A percentile compares a stretch with the other conserved stretches of the same genome.
phyloP scores from a whole-genome alignment of 2,329 filamentous ascomycete species.

The Proliferodiscus dingleyae region DNA sequence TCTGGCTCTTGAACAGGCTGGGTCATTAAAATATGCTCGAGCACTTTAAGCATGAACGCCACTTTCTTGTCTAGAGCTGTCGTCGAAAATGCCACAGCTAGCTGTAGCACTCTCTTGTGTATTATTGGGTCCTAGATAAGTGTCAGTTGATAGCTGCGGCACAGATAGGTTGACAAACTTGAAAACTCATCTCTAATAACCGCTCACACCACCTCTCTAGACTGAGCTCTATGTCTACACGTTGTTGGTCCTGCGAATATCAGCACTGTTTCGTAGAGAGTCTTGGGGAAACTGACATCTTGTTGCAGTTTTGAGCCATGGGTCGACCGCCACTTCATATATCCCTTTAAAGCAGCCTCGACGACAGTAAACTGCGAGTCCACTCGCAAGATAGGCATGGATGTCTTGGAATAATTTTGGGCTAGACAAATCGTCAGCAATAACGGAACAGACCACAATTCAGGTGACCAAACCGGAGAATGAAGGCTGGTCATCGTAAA shows the following conservation, averaged over 20 bases:
- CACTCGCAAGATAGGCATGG: constrained; percentile 68
- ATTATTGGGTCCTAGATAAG: constrained; percentile 64
- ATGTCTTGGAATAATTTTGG: constrained; percentile 61
- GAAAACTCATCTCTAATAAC: constrained; percentile 65
- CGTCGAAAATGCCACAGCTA: constrained; percentile 80
- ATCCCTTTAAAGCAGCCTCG: constrained; percentile 83
- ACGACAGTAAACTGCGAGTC: constrained; percentile 89
- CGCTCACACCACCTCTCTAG: constrained; percentile 70
- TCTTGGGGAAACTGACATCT: constrained; percentile 21
- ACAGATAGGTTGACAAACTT: constrained; percentile 33
- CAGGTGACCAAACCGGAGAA: constrained; percentile 54
- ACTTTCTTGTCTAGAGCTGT: constrained; percentile 72
- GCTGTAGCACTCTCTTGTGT: constrained; percentile 72
- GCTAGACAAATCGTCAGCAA: constrained; percentile 34
- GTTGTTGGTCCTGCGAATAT: constrained; percentile 40
- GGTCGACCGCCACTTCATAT: constrained; percentile 66
- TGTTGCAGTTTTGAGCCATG: constrained; percentile 48
- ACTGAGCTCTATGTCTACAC: constrained; percentile 54
- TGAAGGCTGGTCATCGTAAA: constrained; percentile 66
- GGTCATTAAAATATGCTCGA: constrained; percentile 86
- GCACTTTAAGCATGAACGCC: constrained; percentile 78
- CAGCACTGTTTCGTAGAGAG: constrained; percentile 15
- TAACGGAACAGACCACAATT: constrained; percentile 3
- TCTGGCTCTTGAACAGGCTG: constrained; percentile 69
- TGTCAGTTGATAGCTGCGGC: constrained; percentile 31